Evolutionary conservation across 192 early-diverging fungal species (phyloP).

Genomic region (Backusella morwellensis): DNA sequence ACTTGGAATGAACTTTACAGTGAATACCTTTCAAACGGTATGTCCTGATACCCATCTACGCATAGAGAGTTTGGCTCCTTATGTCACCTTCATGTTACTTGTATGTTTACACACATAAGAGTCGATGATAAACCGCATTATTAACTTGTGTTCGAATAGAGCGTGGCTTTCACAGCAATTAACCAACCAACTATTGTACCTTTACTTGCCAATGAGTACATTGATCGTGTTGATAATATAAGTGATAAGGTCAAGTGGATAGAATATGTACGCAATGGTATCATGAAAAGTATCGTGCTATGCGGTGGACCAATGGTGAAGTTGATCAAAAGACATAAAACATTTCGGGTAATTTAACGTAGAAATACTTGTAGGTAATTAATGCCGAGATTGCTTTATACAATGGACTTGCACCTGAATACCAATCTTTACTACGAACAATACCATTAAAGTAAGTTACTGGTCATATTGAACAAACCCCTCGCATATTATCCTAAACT

Average conservation of each 20-base stretch:
- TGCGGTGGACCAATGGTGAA: slow-evolving; percentile 18
- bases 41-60: not conserved
- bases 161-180: not conserved
- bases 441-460: not conserved
- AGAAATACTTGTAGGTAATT: slow-evolving; percentile 6
- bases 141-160: not conserved
- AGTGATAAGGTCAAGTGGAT: slow-evolving; percentile 14
- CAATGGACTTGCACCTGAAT: not conserved
- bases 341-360: not conserved
- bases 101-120: not conserved
- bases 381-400: slow-evolving; percentile 13
- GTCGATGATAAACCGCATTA: not conserved
- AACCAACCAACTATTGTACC: not conserved
- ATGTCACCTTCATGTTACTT: not conserved
- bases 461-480: not conserved
- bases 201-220: not conserved
- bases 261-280: slow-evolving; percentile 6
- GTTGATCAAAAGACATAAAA: not conserved
- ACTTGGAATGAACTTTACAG: not conserved
- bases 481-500: not conserved
- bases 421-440: slow-evolving; percentile 3
- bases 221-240: not conserved
- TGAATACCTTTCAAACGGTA: not conserved
- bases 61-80: not conserved
- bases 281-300: slow-evolving; percentile 10